phyloP scores from a whole-genome alignment of 805 yeast species.

The Cephaloascus fragrans region DNA sequence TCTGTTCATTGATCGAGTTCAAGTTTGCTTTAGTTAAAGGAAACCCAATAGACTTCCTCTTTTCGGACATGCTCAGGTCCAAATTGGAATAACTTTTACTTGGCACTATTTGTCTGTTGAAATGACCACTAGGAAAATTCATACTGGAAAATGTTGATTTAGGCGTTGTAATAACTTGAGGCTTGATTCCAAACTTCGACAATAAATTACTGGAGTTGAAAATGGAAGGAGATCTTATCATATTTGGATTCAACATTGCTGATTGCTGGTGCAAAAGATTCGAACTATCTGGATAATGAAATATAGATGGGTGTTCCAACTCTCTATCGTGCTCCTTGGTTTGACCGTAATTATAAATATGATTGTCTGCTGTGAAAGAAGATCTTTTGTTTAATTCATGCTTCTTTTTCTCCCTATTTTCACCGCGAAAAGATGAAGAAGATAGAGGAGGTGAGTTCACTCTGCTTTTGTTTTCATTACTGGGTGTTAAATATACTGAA shows the following conservation, averaged over 20 bases:
- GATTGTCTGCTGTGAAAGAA: neutral
- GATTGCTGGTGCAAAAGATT: neutral
- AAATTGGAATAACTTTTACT: too few species aligned
- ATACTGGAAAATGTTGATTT: neutral
- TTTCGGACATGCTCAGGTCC: too few species aligned
- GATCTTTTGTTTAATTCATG: neutral
- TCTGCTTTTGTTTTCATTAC: neutral
- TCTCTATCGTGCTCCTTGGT: neutral
- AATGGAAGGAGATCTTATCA: neutral
- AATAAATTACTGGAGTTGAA: neutral
- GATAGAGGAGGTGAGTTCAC: neutral
- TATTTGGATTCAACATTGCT: neutral
- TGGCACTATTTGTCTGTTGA: neutral
- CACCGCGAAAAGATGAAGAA: neutral
- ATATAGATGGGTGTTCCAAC: neutral
- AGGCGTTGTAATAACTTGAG: neutral
- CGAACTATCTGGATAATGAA: neutral
- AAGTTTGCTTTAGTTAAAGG: neutral
- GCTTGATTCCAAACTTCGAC: neutral
- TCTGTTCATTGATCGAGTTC: neutral
- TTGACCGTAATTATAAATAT: too few species aligned
- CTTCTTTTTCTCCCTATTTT: neutral
- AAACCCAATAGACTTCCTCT: neutral
- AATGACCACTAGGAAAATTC: too few species aligned
- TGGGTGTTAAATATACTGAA: neutral